Base-by-base conservation (phyloP, 768 basidiomycete species). In the Psilocybe cubensis region DNA sequence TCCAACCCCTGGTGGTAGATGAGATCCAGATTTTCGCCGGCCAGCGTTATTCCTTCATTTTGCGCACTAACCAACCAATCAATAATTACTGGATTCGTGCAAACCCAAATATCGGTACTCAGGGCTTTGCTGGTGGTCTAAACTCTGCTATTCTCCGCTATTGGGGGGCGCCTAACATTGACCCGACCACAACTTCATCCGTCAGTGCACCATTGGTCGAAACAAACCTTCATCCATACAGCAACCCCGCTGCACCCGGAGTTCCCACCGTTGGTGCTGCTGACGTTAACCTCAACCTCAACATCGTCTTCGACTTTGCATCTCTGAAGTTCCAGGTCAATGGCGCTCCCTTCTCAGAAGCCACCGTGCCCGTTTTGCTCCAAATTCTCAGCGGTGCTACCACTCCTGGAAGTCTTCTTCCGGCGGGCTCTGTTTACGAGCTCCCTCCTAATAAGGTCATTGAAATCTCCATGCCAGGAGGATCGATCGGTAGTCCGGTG, bases 111-210 rank as follows among this genome's bases (percentile, higher is more conserved):
- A 11, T 59, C 27, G 62, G 62, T 4, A 28, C 57, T 0, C 50
- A 49, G 21, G 58, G 60, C 24, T 65, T 65, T 18, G 38, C 17
- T 18, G 58, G 60, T 18, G 66, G 66, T 3, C 23, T 53, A 54
- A 78, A 83, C 67, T 82, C 79, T 17, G 85, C 81, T 1, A 82
- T 84, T 44, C 66, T 83, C 17, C 76, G 80, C 9, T 85, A 85
- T 63, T 54, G 25, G 9, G 80, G 79, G 24, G 81, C 79, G 1
- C 60, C 72, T 0, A 49, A 25, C 10, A 54, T 51, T 0, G 71
- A 82, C 28, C 82, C 83, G 1, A 75, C 68, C 2, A 76, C 75
- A 1, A 63, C 54, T 3, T 64, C 70, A 7, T 62, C 68, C 1
- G 21, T 58, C 3, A 68, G 46, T 11, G 70, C 65, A 9, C 68